These are phyloP conservation scores for Stephanodiscus triporus DNA, from an alignment of 108 stramenopile genomes.

Conservation along the genomic window DNA sequence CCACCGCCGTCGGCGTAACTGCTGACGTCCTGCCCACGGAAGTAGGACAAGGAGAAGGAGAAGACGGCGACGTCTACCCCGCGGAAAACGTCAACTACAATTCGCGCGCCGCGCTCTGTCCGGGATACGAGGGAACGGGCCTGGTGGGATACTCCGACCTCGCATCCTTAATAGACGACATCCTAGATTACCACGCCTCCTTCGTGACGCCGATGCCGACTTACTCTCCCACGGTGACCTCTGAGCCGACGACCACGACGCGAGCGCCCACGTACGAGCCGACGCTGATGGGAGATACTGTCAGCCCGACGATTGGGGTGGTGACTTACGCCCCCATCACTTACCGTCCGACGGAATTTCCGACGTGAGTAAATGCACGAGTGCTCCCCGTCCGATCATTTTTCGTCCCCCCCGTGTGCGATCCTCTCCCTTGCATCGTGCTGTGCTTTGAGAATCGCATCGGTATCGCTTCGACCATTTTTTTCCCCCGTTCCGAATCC, in stretches of 20 bases:
- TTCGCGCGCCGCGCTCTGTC: not conserved
- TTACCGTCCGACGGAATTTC: not conserved
- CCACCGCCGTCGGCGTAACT: too few species aligned
- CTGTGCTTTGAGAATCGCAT: too few species aligned
- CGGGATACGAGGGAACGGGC: not conserved
- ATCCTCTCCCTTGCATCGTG: too few species aligned
- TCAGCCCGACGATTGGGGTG: not conserved
- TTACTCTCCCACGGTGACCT: not conserved
- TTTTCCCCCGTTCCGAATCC: too few species aligned
- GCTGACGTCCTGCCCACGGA: too few species aligned
- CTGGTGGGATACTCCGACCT: not conserved
- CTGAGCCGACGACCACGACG: not conserved
- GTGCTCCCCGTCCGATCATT: too few species aligned
- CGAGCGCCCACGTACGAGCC: not conserved
- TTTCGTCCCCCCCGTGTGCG: too few species aligned
- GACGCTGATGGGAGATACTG: not conserved
- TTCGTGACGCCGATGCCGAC: not conserved
- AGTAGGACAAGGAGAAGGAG: too few species aligned
- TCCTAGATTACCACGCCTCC: not conserved
- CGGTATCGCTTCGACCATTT: too few species aligned
- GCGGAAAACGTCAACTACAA: not conserved
- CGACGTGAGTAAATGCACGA: not conserved
- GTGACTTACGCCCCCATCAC: conserved; percentile 1
- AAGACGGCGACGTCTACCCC: not conserved
- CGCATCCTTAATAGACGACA: not conserved